Evolutionary conservation across 139 green algal species (phyloP).

Genomic region (Pleodorina starrii): DNA sequence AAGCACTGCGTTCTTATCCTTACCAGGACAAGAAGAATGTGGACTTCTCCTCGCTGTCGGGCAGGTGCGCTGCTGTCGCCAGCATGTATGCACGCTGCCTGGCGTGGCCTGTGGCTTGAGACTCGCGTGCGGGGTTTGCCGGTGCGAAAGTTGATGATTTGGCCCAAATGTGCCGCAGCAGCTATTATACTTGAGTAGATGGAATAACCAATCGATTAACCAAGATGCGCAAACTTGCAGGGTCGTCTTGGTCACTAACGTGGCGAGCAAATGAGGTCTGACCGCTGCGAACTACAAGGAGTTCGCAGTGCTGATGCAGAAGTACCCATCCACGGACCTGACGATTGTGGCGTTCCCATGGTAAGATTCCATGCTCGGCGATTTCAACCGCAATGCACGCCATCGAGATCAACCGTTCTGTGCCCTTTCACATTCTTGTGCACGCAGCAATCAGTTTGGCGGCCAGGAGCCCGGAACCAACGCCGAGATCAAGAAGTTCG

Average conservation of each 20-base stretch:
- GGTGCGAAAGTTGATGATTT: too few relatives aligned
- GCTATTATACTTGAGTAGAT: too few relatives aligned
- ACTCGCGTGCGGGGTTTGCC: too few relatives aligned
- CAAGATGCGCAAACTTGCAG: constrained; percentile 8
- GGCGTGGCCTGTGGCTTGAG: too few relatives aligned
- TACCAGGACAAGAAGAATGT: constrained; percentile 35
- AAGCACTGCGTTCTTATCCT: too few relatives aligned
- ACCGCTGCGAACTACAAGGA: constrained; percentile 44
- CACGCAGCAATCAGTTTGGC: constrained; percentile 74
- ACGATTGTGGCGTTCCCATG: constrained; percentile 36
- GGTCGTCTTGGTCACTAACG: constrained; percentile 25
- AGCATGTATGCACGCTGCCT: too few relatives aligned
- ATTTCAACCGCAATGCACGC: not conserved
- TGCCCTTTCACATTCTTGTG: not conserved
- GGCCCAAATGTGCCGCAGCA: too few relatives aligned
- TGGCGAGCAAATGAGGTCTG: constrained; percentile 44
- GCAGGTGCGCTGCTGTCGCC: too few relatives aligned
- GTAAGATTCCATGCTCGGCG: not conserved
- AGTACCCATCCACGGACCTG: constrained; percentile 30
- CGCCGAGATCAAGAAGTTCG: constrained; percentile 70
- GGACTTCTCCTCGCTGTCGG: not conserved
- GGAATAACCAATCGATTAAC: too few relatives aligned
- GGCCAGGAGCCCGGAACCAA: constrained; percentile 71
- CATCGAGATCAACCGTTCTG: not conserved
- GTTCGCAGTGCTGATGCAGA: constrained; percentile 22